phyloP scores from a whole-genome alignment of 495 filamentous ascomycete species.

The Tuber calosporum region DNA sequence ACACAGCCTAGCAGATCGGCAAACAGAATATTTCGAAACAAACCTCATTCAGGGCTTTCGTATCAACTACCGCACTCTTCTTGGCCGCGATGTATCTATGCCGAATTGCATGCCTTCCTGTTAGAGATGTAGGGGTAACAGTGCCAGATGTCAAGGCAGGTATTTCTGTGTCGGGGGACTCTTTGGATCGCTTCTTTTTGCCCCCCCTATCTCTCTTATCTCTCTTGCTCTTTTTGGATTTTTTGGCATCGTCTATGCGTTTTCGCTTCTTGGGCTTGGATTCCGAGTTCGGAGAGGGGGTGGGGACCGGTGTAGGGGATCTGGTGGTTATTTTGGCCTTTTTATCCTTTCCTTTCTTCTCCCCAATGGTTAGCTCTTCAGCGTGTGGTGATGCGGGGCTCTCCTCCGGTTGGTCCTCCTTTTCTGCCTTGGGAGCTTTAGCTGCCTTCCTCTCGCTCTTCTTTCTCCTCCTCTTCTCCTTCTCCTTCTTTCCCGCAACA shows the following conservation, averaged over 20 bases:
- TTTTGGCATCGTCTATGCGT: slow-evolving; percentile 6
- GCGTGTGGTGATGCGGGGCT: slow-evolving; percentile 4
- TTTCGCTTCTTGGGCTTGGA: slow-evolving; percentile 24
- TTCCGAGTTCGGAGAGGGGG: slow-evolving; percentile 13
- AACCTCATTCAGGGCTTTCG: slow-evolving; percentile 42
- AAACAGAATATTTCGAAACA: slow-evolving; percentile 8
- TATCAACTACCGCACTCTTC: slow-evolving; percentile 39
- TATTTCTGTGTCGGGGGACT: slow-evolving; percentile 19
- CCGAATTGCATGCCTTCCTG: slow-evolving; percentile 36
- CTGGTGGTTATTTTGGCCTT: slow-evolving; percentile 22
- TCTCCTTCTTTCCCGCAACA: slow-evolving; percentile 7
- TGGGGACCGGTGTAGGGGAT: slow-evolving; percentile 14
- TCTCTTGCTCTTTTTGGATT: slow-evolving; percentile 30
- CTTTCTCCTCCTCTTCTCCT: slow-evolving; percentile 8
- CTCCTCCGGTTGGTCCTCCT: slow-evolving; percentile 3
- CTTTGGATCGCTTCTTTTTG: slow-evolving; percentile 22
- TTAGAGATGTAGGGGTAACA: slow-evolving; percentile 23
- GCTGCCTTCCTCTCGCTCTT: slow-evolving; percentile 16
- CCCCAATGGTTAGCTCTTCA: slow-evolving; percentile 8
- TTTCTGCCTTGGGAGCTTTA: not conserved
- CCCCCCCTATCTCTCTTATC: slow-evolving; percentile 27
- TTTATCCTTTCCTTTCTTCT: slow-evolving; percentile 16
- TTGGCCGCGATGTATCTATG: slow-evolving; percentile 41
- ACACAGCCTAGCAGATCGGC: not conserved
- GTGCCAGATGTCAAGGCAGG: slow-evolving; percentile 22